Percentiles rank a stretch among this genome's conserved stretches.
Conservation (phyloP, 352 stramenopile genomes). For the Peronospora tabacina region DNA sequence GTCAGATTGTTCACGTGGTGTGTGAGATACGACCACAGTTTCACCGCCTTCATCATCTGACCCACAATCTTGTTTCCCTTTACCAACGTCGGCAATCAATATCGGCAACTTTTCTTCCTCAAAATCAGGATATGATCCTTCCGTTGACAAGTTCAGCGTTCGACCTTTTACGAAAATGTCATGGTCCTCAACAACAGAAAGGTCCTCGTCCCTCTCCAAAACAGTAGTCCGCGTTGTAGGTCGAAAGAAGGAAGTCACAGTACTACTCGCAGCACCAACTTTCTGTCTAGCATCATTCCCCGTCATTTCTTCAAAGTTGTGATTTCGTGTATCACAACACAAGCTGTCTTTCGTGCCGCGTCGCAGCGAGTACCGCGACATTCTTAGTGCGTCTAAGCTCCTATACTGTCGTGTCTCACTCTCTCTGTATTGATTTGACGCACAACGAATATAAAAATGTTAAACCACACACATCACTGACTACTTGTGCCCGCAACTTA, state of each 20-base stretch:
- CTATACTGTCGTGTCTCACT: slow-evolving; percentile 16
- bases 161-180: slow-evolving; percentile 1
- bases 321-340: not conserved
- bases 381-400: slow-evolving; percentile 9
- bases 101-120: slow-evolving; percentile 18
- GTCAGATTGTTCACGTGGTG: slow-evolving; percentile 6
- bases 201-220: slow-evolving; percentile 14
- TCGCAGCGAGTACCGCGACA: not conserved
- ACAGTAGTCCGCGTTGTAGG: slow-evolving; percentile 11
- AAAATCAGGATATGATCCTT: slow-evolving; percentile 2
- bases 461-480: slow-evolving; percentile 1
- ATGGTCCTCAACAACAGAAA: slow-evolving; percentile 3
- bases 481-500: slow-evolving; percentile 17
- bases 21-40: slow-evolving; percentile 8
- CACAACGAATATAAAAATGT: not conserved
- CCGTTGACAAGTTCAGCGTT: slow-evolving; percentile 17
- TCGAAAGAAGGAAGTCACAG: slow-evolving; percentile 21
- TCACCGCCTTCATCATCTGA: not conserved
- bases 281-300: slow-evolving; percentile 12
- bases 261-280: slow-evolving; percentile 14
- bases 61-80: slow-evolving; percentile 1
- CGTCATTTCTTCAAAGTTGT: slow-evolving; percentile 5
- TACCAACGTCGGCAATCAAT: slow-evolving; percentile 8
- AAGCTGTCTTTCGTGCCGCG: slow-evolving; percentile 7
- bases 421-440: slow-evolving; percentile 12